Conservation (phyloP, 305 asterid genomes). For the Stenogyne calaminthoides region DNA sequence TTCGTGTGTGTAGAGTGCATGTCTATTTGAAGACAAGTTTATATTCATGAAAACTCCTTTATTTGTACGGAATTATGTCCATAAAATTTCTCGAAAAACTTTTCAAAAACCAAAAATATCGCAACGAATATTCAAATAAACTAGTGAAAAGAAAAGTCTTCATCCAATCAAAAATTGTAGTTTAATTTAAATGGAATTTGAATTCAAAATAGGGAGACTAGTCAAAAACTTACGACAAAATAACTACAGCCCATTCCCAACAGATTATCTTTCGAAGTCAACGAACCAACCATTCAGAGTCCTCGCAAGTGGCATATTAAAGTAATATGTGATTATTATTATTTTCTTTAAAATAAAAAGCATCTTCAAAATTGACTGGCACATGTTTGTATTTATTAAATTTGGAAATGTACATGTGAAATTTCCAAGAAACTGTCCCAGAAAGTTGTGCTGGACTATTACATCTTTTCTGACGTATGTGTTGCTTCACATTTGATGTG, state of each 20-base stretch:
- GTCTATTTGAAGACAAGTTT: too few species aligned
- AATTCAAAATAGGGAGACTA: constrained; percentile 8
- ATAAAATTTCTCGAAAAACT: neutral
- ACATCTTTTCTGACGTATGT: neutral
- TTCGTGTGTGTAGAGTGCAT: too few species aligned
- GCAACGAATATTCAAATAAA: neutral
- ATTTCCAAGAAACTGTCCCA: neutral
- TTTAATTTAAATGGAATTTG: neutral
- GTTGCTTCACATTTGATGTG: neutral
- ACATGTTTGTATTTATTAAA: neutral
- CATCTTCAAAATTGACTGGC: constrained; percentile 5
- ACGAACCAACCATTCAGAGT: neutral
- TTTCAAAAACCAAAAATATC: neutral
- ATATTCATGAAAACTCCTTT: too few species aligned
- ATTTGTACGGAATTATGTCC: neutral
- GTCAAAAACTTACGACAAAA: constrained; percentile 12
- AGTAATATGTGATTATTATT: neutral
- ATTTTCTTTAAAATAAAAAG: constrained; percentile 18
- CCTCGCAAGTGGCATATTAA: neutral
- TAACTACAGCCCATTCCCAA: neutral
- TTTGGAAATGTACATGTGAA: neutral
- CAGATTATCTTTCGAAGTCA: constrained; percentile 8
- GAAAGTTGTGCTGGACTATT: neutral
- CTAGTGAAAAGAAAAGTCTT: neutral
- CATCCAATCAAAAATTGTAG: neutral